A percentile compares a stretch with the other conserved stretches of the same genome.
Conservation (phyloP, 2,329 filamentous ascomycete species). For the Hypoxylon rubiginosum region DNA sequence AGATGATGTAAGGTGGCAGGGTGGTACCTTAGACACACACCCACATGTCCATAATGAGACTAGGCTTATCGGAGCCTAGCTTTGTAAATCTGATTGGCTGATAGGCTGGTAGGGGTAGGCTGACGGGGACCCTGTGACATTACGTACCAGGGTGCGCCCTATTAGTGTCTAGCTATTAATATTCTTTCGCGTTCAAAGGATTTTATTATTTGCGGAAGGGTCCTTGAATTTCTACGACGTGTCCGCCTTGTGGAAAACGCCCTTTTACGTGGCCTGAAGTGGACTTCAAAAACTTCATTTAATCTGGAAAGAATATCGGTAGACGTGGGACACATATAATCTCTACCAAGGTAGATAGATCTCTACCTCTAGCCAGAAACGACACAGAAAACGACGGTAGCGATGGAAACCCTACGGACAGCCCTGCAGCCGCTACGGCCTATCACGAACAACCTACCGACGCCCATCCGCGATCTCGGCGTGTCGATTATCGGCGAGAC, state of each 20-base stretch:
- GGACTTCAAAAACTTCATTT: not conserved
- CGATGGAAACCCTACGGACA: conserved; percentile 73
- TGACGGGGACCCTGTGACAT: conserved; percentile 9
- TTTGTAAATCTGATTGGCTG: conserved; percentile 4
- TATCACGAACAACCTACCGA: conserved; percentile 79
- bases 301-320: not conserved
- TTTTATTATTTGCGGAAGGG: conserved; percentile 14
- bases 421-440: conserved; percentile 73
- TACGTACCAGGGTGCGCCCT: conserved; percentile 17
- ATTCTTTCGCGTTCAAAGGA: conserved; percentile 19
- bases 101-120: conserved; percentile 11
- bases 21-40: conserved; percentile 2
- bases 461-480: conserved; percentile 79
- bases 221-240: conserved; percentile 4
- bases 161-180: conserved; percentile 5
- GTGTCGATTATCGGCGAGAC: conserved; percentile 82
- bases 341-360: not conserved
- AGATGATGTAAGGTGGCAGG: conserved; percentile 3
- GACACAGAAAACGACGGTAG: conserved; percentile 8
- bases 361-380: not conserved
- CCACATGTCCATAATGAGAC: not conserved
- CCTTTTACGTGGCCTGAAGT: conserved; percentile 18
- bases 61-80: conserved; percentile 20
- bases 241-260: conserved; percentile 19
- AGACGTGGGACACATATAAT: not conserved